Base-by-base conservation (phyloP, 352 stramenopile genomes). In the Phytophthora pini region DNA sequence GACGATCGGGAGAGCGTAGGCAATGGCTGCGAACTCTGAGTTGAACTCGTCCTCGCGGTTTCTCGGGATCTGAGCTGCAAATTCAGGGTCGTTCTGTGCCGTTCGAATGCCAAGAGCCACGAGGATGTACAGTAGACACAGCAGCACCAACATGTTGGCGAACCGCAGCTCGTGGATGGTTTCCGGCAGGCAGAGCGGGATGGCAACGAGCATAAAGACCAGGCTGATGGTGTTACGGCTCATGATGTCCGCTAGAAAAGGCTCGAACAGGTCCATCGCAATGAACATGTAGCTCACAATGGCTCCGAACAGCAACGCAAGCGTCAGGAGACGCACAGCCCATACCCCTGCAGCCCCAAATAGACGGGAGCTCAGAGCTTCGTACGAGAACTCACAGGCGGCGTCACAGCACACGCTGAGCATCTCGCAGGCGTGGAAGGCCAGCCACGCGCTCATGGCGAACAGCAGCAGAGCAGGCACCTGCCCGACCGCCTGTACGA, bases 221-320 rank as follows among this genome's bases (percentile, higher is more conserved):
- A 82, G 63, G 3, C 84, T 83, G 61, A 93, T 83, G 24, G 73
- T 78, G 36, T 63, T 80, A 57, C 87, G 84, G 48, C 81, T 84
- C 48, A 95, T 65, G 29, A 81, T 49, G 31, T 67, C 70, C 43
- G 59, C 53, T 22, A 93, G 70, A 34, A 95, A 95, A 20, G 87
- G 84, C 72, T 90, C 79, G 48, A 95, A 89, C 31, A 95, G 73
- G 55, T 95, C 87, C 81, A 92, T 93, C 24, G 81, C 80, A 65
- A 95, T 92, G 11, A 95, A 82, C 65, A 90, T 92, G 74, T 93
- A 93, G 72, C 79, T 92, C 39, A 95, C 79, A 32, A 92, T 77
- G 22, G 84, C 82, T 53, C 87, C 87, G 50, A 95, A 95, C 20
- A 93, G 74, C 56, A 95, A 70, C 47, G 85, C 65, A 45, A 95